Percentiles rank a stretch among this genome's conserved stretches.
Evolutionary conservation across 805 yeast genomes (phyloP).

Genomic region (Yarrowia porcina): DNA sequence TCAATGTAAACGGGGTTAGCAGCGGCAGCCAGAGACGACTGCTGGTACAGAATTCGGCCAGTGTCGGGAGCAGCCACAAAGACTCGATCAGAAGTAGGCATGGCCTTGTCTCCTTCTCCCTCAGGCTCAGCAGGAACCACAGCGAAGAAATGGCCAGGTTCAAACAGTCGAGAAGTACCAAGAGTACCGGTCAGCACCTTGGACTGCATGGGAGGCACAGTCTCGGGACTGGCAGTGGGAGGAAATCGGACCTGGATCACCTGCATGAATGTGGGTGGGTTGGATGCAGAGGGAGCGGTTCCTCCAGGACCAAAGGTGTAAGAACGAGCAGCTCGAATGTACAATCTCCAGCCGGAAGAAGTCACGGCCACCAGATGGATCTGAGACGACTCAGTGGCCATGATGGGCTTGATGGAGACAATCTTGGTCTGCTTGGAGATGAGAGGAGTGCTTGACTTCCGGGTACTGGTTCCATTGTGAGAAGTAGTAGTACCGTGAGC

Average conservation of each 20-base stretch:
- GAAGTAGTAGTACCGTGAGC: neutral
- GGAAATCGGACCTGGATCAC: conserved; percentile 46
- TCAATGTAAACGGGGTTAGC: conserved; percentile 52
- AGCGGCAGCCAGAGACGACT: conserved; percentile 38
- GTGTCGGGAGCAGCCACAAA: conserved; percentile 82
- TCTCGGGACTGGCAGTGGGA: conserved; percentile 36
- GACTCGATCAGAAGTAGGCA: conserved; percentile 43
- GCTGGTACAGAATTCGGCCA: conserved; percentile 66
- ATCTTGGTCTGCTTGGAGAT: conserved; percentile 38
- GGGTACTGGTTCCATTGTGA: neutral
- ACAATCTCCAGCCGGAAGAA: conserved; percentile 76
- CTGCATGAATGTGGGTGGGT: conserved; percentile 41
- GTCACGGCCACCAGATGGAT: conserved; percentile 76
- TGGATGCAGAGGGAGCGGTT: conserved; percentile 6
- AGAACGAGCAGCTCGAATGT: conserved; percentile 49
- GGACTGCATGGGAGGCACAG: conserved; percentile 27
- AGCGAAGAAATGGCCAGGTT: conserved; percentile 85
- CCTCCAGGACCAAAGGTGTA: conserved; percentile 29
- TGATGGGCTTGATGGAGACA: conserved; percentile 59
- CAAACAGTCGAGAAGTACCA: conserved; percentile 56
- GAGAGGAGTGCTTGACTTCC: conserved; percentile 28
- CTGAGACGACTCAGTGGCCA: conserved; percentile 61
- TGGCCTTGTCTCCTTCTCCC: conserved; percentile 31
- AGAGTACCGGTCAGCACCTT: conserved; percentile 51
- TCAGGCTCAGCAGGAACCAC: conserved; percentile 43